Conservation (phyloP, 2,329 filamentous ascomycete species). For the Hortaea sp. region DNA sequence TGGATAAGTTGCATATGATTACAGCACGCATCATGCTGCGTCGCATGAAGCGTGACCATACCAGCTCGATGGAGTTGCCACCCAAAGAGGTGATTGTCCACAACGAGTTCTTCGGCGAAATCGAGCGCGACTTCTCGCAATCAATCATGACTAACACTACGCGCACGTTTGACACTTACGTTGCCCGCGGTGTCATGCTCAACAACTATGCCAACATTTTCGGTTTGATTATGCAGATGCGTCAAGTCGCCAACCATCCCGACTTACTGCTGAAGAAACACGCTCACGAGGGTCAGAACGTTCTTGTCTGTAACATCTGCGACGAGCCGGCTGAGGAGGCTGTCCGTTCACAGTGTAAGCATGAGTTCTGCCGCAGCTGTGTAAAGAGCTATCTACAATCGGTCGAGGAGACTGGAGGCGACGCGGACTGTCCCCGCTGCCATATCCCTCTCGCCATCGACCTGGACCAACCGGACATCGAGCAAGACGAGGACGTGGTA, state of each 20-base stretch:
- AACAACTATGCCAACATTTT: slow-evolving; percentile 99
- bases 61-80: slow-evolving; percentile 88
- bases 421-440: slow-evolving; percentile 73
- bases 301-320: slow-evolving; percentile 87
- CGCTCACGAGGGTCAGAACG: slow-evolving; percentile 74
- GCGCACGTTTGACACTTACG: slow-evolving; percentile 90
- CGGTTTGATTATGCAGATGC: slow-evolving; percentile 98
- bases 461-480: slow-evolving; percentile 87
- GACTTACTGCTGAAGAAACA: slow-evolving; percentile 89
- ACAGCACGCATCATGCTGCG: slow-evolving; percentile 93
- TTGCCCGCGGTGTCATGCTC: slow-evolving; percentile 83
- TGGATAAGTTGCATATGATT: slow-evolving; percentile 74
- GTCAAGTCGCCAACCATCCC: slow-evolving; percentile 88
- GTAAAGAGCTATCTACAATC: slow-evolving; percentile 72
- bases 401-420: slow-evolving; percentile 52
- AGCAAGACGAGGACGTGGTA: slow-evolving; percentile 74
- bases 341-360: slow-evolving; percentile 81
- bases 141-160: slow-evolving; percentile 91
- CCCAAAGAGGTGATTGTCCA: slow-evolving; percentile 89
- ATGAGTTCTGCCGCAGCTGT: slow-evolving; percentile 81
- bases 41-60: slow-evolving; percentile 87
- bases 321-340: slow-evolving; percentile 94
- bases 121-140: slow-evolving; percentile 87
- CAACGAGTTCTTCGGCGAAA: slow-evolving; percentile 92
- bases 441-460: slow-evolving; percentile 87